These are phyloP conservation scores for Fonsecaea pedrosoi DNA, from an alignment of 2,329 filamentous ascomycete species.

Conservation along the genomic window DNA sequence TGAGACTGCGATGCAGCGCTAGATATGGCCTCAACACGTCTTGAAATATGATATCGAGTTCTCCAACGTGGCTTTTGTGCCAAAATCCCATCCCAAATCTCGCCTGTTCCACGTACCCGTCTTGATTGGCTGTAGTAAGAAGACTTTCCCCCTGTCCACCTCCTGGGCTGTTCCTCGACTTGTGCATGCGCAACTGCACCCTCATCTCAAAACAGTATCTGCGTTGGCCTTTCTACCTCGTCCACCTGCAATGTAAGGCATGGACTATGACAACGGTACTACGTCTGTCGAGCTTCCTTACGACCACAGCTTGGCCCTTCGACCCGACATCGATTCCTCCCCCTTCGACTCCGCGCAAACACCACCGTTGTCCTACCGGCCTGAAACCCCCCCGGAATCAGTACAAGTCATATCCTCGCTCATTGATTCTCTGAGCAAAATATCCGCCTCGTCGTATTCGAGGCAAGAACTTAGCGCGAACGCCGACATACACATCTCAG, in stretches of 20 bases:
- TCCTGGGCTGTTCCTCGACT: conserved; percentile 16
- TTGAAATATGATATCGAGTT: not conserved
- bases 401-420: conserved; percentile 62
- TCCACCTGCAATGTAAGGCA: conserved; percentile 29
- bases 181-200: conserved; percentile 21
- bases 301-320: conserved; percentile 10
- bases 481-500: conserved; percentile 1
- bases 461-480: conserved; percentile 12
- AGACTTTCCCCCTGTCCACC: conserved; percentile 15
- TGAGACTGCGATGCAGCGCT: conserved; percentile 6
- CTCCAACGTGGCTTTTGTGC: not conserved
- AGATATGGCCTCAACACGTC: conserved; percentile 2
- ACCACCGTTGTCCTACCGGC: conserved; percentile 10
- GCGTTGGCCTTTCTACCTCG: conserved; percentile 2
- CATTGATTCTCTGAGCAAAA: conserved; percentile 66
- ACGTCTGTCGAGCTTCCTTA: conserved; percentile 24
- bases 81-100: conserved; percentile 23
- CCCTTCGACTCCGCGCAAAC: conserved; percentile 11
- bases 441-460: conserved; percentile 61
- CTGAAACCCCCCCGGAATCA: conserved; percentile 23
- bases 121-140: conserved; percentile 23
- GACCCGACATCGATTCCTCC: conserved; percentile 8
- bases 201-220: conserved; percentile 6
- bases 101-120: conserved; percentile 12
- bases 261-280: conserved; percentile 28